phyloP scores from a whole-genome alignment of 257 asterid genomes.

The Plantago major region DNA sequence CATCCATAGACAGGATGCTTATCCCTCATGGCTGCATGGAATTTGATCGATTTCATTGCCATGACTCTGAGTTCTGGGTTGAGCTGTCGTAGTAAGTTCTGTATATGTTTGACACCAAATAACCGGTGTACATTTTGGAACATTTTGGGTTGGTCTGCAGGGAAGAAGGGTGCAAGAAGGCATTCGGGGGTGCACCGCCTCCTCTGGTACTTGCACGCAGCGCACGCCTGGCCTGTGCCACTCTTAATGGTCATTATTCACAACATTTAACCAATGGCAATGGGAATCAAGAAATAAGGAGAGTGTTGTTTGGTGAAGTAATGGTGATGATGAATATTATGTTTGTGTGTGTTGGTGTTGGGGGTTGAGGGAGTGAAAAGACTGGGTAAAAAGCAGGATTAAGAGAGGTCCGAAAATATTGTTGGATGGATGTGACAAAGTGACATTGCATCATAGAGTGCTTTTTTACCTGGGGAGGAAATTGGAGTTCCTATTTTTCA shows the following conservation, averaged over 20 bases:
- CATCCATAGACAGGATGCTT: constrained; percentile 73
- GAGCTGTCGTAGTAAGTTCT: constrained; percentile 53
- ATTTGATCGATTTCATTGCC: constrained; percentile 74
- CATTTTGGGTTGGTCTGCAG: constrained; percentile 73
- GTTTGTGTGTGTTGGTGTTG: not conserved
- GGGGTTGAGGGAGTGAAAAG: constrained; percentile 26
- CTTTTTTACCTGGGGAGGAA: too few relatives aligned
- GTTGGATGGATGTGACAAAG: too few relatives aligned
- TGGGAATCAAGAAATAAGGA: too few relatives aligned
- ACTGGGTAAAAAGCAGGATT: constrained; percentile 42
- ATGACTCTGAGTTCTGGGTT: constrained; percentile 48
- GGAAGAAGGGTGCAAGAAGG: constrained; percentile 79
- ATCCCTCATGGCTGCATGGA: constrained; percentile 62
- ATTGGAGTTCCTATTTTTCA: too few relatives aligned
- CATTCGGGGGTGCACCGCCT: constrained; percentile 70
- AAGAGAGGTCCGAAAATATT: constrained; percentile 32
- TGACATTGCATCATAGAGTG: too few relatives aligned
- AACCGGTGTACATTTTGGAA: constrained; percentile 73
- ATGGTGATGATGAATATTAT: too few relatives aligned
- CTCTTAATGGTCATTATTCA: constrained; percentile 69
- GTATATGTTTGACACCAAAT: constrained; percentile 73
- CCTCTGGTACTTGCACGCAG: constrained; percentile 86
- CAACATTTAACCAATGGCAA: constrained; percentile 12
- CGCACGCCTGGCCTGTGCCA: constrained; percentile 92
- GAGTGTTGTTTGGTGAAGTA: too few relatives aligned